Conservation (phyloP, 805 yeast genomes). For the Suhomyces kilbournensis region DNA sequence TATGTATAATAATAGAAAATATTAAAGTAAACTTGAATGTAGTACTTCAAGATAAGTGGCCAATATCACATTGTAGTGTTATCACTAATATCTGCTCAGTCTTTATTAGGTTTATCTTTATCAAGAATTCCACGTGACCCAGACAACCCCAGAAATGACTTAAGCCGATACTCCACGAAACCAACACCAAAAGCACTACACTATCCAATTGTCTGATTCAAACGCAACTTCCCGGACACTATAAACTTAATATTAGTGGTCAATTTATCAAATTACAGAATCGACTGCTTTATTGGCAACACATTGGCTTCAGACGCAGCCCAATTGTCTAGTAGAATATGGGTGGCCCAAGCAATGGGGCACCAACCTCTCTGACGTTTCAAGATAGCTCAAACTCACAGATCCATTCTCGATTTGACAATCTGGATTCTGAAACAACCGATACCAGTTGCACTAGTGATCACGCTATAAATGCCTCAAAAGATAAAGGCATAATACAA, state of each 20-base stretch:
- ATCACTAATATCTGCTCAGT: not conserved
- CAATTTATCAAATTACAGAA: not conserved
- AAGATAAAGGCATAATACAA: constrained; percentile 14
- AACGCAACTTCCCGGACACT: not conserved
- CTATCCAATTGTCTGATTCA: not conserved
- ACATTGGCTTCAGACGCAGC: not conserved
- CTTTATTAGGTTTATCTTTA: not conserved
- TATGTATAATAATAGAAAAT: not conserved
- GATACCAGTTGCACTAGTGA: not conserved
- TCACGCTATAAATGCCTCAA: not conserved
- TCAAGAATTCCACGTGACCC: not conserved
- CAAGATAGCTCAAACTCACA: not conserved
- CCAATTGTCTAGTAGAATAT: not conserved
- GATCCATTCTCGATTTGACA: not conserved
- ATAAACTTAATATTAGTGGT: not conserved
- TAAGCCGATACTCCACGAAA: not conserved
- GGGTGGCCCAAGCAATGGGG: not conserved
- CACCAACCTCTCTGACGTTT: not conserved
- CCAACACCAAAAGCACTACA: not conserved
- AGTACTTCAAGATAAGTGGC: too few relatives aligned
- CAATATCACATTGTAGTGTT: too few relatives aligned
- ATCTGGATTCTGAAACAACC: not conserved
- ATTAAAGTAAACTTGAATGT: too few relatives aligned
- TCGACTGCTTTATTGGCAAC: too few relatives aligned
- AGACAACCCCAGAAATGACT: not conserved